Conservation (phyloP, 768 basidiomycete species). For the Lentinula sp. region DNA sequence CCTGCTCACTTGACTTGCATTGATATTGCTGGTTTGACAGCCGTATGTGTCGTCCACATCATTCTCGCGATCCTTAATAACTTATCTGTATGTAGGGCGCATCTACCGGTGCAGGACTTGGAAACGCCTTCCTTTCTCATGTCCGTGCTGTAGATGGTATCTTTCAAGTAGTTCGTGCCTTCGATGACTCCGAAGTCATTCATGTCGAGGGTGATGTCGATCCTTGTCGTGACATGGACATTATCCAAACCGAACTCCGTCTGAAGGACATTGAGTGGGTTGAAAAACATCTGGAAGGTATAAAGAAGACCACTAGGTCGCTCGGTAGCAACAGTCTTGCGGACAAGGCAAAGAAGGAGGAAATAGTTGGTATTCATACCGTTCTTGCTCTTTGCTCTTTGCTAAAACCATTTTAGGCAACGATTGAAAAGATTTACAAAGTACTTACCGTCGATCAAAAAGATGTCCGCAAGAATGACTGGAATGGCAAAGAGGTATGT, state of each 20-base stretch:
- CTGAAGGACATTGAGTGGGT: conserved; percentile 99
- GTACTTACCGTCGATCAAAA: conserved; percentile 72
- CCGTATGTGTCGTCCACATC: conserved; percentile 42
- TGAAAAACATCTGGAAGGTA: conserved; percentile 77
- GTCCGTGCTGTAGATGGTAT: conserved; percentile 99
- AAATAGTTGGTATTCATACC: conserved; percentile 55
- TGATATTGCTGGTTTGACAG: conserved; percentile 97
- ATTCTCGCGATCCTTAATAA: background rate
- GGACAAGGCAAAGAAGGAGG: conserved; percentile 95
- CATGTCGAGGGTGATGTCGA: conserved; percentile 99
- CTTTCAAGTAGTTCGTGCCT: conserved; percentile 96
- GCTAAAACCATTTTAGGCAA: conserved; percentile 43
- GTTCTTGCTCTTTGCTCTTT: background rate
- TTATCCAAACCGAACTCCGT: conserved; percentile 89
- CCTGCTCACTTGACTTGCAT: conserved; percentile 97
- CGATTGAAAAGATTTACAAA: conserved; percentile 80
- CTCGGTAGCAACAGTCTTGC: conserved; percentile 76
- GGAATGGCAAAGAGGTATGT: conserved; percentile 92
- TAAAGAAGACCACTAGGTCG: conserved; percentile 69
- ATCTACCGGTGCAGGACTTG: conserved; percentile 95
- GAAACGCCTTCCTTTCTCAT: conserved; percentile 95
- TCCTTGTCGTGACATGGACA: conserved; percentile 94
- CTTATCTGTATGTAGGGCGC: conserved; percentile 55
- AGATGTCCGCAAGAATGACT: conserved; percentile 90
- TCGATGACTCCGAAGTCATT: conserved; percentile 98